Evolutionary conservation across 2,329 filamentous ascomycete species (phyloP).

Genomic region (Penicillium sumatraense): DNA sequence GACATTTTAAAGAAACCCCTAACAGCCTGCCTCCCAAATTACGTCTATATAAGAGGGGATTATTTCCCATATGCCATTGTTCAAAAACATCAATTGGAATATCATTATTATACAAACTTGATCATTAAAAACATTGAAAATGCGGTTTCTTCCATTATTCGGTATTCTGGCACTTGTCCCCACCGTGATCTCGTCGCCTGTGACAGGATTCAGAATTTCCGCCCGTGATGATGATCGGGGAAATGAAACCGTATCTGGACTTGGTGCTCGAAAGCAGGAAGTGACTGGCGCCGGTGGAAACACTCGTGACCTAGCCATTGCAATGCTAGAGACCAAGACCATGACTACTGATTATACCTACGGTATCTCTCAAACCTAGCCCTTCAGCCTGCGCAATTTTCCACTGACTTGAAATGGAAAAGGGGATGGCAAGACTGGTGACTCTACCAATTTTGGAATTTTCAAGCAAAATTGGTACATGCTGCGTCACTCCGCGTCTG

Average conservation of each 20-base stretch:
- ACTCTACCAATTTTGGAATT: slow-evolving; percentile 36
- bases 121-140: neutral
- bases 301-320: slow-evolving; percentile 30
- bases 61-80: neutral
- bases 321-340: slow-evolving; percentile 29
- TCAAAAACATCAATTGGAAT: neutral
- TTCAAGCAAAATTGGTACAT: slow-evolving; percentile 41
- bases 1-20: too few relatives aligned
- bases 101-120: neutral
- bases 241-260: slow-evolving; percentile 18
- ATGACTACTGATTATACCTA: slow-evolving; percentile 30
- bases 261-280: slow-evolving; percentile 28
- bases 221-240: slow-evolving; percentile 21
- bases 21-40: too few relatives aligned
- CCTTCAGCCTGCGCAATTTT: too few relatives aligned
- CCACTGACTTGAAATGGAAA: too few relatives aligned
- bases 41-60: neutral
- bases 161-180: neutral
- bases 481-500: slow-evolving; percentile 29
- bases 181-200: slow-evolving; percentile 3
- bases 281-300: slow-evolving; percentile 25
- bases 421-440: slow-evolving; percentile 35
- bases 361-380: slow-evolving; percentile 14
- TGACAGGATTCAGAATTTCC: neutral
- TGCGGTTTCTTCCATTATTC: neutral